Percentiles rank a stretch among this genome's conserved stretches.
These are phyloP conservation scores for Hyphopichia homilentoma DNA, from an alignment of 805 yeast genomes.

Conservation along the genomic window DNA sequence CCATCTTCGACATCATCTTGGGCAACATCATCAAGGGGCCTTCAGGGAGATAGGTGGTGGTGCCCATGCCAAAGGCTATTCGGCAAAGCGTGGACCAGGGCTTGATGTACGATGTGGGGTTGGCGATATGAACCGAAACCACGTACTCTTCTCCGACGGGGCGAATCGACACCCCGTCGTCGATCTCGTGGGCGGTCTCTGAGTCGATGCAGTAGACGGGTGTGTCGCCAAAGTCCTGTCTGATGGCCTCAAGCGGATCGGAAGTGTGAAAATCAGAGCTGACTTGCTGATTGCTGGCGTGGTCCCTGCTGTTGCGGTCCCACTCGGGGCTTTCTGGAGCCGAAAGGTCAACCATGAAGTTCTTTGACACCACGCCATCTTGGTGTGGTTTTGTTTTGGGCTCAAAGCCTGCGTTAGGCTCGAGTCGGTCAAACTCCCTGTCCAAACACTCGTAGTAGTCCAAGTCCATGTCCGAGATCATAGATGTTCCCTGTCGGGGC, in stretches of 20 bases:
- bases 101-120: conserved; percentile 68
- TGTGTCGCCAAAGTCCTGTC: conserved; percentile 41
- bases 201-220: conserved; percentile 83
- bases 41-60: conserved; percentile 74
- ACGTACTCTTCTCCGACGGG: conserved; percentile 24
- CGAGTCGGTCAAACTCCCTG: conserved; percentile 4
- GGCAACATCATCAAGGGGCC: conserved; percentile 71
- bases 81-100: conserved; percentile 40
- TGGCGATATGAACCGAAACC: conserved; percentile 77
- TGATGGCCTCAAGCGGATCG: conserved; percentile 26
- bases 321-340: not conserved
- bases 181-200: conserved; percentile 80
- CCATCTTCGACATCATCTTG: conserved; percentile 40
- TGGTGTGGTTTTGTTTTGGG: not conserved
- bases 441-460: conserved; percentile 35
- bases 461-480: conserved; percentile 41
- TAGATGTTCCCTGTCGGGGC: conserved; percentile 42
- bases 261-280: conserved; percentile 19
- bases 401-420: not conserved
- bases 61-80: conserved; percentile 57
- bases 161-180: conserved; percentile 80
- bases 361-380: not conserved
- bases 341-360: not conserved
- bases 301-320: not conserved
- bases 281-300: not conserved